Evolutionary conservation across 1,284 basidiomycete species (phyloP).

Genomic region (Apiotrichum domesticum): DNA sequence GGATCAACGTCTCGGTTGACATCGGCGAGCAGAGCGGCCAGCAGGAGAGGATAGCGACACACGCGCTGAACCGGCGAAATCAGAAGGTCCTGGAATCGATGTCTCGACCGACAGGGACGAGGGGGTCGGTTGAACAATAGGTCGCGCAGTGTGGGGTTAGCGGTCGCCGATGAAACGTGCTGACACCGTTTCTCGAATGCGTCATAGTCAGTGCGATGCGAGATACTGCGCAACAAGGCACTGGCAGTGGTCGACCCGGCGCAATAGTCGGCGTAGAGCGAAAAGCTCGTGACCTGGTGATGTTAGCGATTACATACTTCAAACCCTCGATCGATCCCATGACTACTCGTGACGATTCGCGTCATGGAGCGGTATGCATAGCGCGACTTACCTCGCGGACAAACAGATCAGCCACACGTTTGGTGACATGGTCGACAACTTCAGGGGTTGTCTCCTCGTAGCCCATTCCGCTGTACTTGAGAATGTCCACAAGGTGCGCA

Average conservation of each 20-base stretch:
- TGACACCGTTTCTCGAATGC: constrained; percentile 69
- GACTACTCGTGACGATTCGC: no score
- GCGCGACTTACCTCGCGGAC: constrained; percentile 55
- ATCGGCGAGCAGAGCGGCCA: constrained; percentile 60
- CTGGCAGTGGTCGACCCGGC: constrained; percentile 73
- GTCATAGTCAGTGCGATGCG: constrained; percentile 62
- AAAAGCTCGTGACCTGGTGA: constrained; percentile 62
- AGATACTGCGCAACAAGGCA: constrained; percentile 61
- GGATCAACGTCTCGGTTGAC: constrained; percentile 17
- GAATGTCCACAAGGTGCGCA: constrained; percentile 51
- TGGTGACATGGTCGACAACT: constrained; percentile 52
- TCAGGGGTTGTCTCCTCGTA: constrained; percentile 28
- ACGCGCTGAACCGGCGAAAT: constrained; percentile 85
- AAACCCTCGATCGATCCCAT: neutral
- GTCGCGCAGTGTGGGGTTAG: constrained; percentile 31
- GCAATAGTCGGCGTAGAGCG: constrained; percentile 75
- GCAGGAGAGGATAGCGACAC: constrained; percentile 83
- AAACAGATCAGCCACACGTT: constrained; percentile 59
- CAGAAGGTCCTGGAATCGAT: constrained; percentile 67
- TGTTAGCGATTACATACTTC: constrained; percentile 4
- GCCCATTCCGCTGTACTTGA: constrained; percentile 53
- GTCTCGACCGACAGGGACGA: constrained; percentile 27
- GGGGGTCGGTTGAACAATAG: constrained; percentile 32
- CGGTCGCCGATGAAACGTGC: constrained; percentile 49
- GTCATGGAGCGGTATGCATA: no score